Evolutionary conservation across 1,284 basidiomycete species (phyloP), one percentile per base, ranked within the genome.

Genomic region (Marasmius fiardii): DNA sequence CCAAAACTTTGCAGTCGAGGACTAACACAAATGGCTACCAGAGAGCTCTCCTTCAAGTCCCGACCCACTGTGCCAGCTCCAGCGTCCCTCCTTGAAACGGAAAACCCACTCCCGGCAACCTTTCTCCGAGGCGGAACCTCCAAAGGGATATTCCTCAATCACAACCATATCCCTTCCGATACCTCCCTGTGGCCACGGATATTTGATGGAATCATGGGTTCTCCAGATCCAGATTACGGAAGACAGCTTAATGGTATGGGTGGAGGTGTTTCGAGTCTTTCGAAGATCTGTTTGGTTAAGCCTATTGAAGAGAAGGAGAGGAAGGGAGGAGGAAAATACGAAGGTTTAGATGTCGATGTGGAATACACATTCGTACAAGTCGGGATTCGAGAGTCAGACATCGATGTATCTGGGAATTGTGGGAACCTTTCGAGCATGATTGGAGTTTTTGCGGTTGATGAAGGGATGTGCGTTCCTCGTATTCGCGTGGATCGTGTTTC

Each of bases 241-340:
- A 76, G 90, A 11, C 92, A 94, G 71, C 78, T 93, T 20, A 86
- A 93, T 63, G 92, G 87, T 5, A 88, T 89, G 85, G 92, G 92
- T 8, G 91, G 92, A 3, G 92, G 92, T 2, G 74, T 90, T 33
- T 88, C 85, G 4, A 90, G 86, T 52, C 77, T 92, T 4, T 91
- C 88, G 50, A 94, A 94, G 67, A 81, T 90, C n/a, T 85, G 83
- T 60, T 78, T 93, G 31, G 81, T 93, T 2, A 81, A 79, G 3
- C 59, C 72, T 39, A 74, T 82, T 12, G 72, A 78, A 0, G 63
- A 68, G 0, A 65, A 67, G 11, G 74, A 75, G 48, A 64, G 63
- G 47, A 67, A 66, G 1, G 57, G 72, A 33, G n/a, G n/a, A n/a
- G n/a, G n/a, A n/a, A n/a, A n/a, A n/a, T n/a, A n/a, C n/a, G n/a